Conservation (phyloP, 2,329 filamentous ascomycete genomes). For the Cladosporium sp. region DNA sequence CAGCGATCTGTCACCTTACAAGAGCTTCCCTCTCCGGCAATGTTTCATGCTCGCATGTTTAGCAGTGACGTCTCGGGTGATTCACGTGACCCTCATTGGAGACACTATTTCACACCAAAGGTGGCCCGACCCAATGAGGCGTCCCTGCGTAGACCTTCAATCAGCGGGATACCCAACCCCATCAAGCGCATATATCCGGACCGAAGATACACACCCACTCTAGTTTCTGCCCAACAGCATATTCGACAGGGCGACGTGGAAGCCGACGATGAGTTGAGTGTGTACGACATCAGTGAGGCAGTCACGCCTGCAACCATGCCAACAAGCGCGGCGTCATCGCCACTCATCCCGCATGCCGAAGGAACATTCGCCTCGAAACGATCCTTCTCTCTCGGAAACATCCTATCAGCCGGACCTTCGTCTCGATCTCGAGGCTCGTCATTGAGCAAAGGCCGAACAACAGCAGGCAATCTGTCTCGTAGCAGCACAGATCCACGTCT, state of each 20-base stretch:
- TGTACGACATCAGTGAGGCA: constrained; percentile 23
- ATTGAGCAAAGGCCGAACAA: constrained; percentile 35
- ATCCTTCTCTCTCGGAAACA: constrained; percentile 54
- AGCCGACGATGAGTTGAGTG: constrained; percentile 28
- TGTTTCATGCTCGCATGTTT: constrained; percentile 20
- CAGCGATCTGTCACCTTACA: constrained; percentile 72
- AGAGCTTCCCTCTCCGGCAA: constrained; percentile 22
- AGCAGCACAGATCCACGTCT: constrained; percentile 29
- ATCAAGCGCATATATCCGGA: constrained; percentile 39
- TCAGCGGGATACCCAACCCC: constrained; percentile 40
- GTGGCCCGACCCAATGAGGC: constrained; percentile 25
- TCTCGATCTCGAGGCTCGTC: constrained; percentile 41
- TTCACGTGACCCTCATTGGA: constrained; percentile 32
- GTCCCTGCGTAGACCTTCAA: constrained; percentile 27
- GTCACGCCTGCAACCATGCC: constrained; percentile 18
- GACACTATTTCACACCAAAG: constrained; percentile 38
- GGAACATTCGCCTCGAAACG: constrained; percentile 36
- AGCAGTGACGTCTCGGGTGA: constrained; percentile 19
- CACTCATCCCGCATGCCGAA: constrained; percentile 23
- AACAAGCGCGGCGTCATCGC: constrained; percentile 30
- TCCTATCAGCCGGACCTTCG: constrained; percentile 39
- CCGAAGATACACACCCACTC: constrained; percentile 36
- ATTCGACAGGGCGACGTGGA: constrained; percentile 28
- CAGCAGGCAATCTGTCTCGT: constrained; percentile 30
- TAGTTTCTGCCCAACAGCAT: constrained; percentile 34